A percentile compares a stretch with the other conserved stretches of the same genome.
phyloP scores from a whole-genome alignment of 768 basidiomycete species.

The Mycena chlorophos region DNA sequence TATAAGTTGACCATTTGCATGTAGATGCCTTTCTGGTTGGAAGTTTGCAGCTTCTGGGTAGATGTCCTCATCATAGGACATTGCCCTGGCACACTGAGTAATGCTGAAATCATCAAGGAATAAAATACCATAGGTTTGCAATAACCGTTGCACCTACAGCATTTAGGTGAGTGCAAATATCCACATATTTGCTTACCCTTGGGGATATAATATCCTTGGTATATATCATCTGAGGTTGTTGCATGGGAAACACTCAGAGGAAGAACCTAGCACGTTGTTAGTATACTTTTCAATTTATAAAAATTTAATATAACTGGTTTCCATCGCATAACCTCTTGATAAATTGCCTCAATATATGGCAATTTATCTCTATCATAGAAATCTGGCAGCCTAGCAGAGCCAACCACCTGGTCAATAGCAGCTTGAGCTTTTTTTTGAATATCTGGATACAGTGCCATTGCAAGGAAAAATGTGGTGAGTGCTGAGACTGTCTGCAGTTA shows the following conservation, averaged over 20 bases:
- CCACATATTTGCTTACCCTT: too few species aligned
- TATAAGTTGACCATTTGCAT: slow-evolving; percentile 7
- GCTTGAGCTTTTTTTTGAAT: slow-evolving; percentile 28
- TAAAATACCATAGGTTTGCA: slow-evolving; percentile 36
- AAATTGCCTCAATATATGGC: slow-evolving; percentile 19
- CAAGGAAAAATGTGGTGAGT: slow-evolving; percentile 27
- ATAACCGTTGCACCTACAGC: slow-evolving; percentile 26
- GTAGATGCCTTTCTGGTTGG: slow-evolving; percentile 31
- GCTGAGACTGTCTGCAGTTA: slow-evolving; percentile 25
- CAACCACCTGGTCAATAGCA: slow-evolving; percentile 32
- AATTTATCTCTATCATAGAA: slow-evolving; percentile 26
- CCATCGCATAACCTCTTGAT: slow-evolving; percentile 22
- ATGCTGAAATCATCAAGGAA: neutral
- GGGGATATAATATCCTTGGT: too few species aligned
- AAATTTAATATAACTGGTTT: slow-evolving; percentile 8
- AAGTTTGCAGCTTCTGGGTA: slow-evolving; percentile 32
- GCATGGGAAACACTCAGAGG: too few species aligned
- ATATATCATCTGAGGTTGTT: too few species aligned
- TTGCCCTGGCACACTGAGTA: slow-evolving; percentile 12
- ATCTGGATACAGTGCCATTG: slow-evolving; percentile 29
- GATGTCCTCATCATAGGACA: slow-evolving; percentile 29
- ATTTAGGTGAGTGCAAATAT: too few species aligned
- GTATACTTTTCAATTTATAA: too few species aligned
- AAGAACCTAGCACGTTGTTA: too few species aligned
- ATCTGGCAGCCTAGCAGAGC: slow-evolving; percentile 29